A percentile compares a stretch with the other conserved stretches of the same genome.
Evolutionary conservation across 352 stramenopile species (phyloP).

Genomic region (Pythium biforme): DNA sequence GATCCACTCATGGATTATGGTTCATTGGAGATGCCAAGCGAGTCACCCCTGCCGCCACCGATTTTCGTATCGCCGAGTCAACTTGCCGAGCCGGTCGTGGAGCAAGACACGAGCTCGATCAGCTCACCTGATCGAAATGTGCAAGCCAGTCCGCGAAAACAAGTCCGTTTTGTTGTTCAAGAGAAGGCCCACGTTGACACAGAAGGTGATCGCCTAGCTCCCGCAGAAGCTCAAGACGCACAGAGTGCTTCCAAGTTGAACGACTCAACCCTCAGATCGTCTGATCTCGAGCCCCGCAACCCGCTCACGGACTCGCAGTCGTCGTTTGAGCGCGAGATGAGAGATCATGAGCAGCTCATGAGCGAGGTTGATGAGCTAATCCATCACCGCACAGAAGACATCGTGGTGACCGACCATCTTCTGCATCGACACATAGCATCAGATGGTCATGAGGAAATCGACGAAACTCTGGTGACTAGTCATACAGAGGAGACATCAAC

Average conservation of each 20-base stretch:
- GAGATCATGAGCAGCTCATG: conserved; percentile 12
- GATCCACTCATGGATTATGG: background rate
- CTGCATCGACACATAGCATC: background rate
- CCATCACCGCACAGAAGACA: conserved; percentile 1
- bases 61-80: background rate
- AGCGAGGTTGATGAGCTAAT: conserved; percentile 19
- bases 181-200: background rate
- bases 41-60: background rate
- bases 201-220: background rate
- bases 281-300: background rate
- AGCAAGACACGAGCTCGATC: background rate
- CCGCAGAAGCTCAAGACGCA: background rate
- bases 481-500: background rate
- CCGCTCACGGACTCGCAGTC: conserved; percentile 18
- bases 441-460: background rate
- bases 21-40: background rate
- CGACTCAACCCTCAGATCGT: background rate
- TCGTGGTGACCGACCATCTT: conserved; percentile 12
- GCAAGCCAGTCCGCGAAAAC: conserved; percentile 2
- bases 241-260: background rate
- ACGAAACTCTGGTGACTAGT: background rate
- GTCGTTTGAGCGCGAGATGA: conserved; percentile 7
- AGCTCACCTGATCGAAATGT: background rate
- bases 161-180: conserved; percentile 3
- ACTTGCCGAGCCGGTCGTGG: background rate